Base-by-base conservation (phyloP, 2,329 filamentous ascomycete genomes). In the Pseudocercospora vitis region DNA sequence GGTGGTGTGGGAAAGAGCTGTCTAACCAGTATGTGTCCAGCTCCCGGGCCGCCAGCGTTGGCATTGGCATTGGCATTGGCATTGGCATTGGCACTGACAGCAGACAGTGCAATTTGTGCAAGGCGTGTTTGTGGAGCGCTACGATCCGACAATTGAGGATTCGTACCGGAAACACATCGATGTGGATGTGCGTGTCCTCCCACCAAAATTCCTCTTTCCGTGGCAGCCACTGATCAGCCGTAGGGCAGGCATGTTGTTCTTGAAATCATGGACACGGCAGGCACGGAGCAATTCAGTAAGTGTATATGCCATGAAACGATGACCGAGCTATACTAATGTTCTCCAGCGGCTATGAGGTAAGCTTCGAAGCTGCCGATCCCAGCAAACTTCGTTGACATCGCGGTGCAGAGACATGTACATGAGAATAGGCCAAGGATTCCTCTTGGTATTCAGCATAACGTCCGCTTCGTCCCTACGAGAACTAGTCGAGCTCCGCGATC, bases 1-100 rank as follows among this genome's bases (percentile, higher is more conserved):
- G 88, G 90, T 74, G 90, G 90, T 71, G 90, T 95, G 69, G 90
- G 90, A 58, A 95, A 95, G 75, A 95, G 89, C 72, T 95, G 90
- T 78, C 78, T 95, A 65, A 95, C 90, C 72, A 89, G 89, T 94
- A 78, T 52, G 64, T 45, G 23, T n/a, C 44, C 28, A 46, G 14
- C 32, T 40, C 12, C 40, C 28, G 39, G 26, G 18, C 29, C 29
- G 26, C 18, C 51, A 39, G 60, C 26, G 24, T 42, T 28, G 12
- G 54, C 42, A 19, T 49, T 48, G 39, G 35, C 39, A 46, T n/a
- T n/a, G n/a, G n/a, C 40, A 33, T 45, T 29, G 18, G 28, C 29
- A 26, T 23, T 50, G 42, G 60, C 26, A 28, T 42, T 28, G 12
- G 54, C 42, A 19, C 48, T 48, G 39, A 39, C 39, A 46, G 44